Conservation (phyloP, 177 flowering plant species). For the Vitis hybrid region DNA sequence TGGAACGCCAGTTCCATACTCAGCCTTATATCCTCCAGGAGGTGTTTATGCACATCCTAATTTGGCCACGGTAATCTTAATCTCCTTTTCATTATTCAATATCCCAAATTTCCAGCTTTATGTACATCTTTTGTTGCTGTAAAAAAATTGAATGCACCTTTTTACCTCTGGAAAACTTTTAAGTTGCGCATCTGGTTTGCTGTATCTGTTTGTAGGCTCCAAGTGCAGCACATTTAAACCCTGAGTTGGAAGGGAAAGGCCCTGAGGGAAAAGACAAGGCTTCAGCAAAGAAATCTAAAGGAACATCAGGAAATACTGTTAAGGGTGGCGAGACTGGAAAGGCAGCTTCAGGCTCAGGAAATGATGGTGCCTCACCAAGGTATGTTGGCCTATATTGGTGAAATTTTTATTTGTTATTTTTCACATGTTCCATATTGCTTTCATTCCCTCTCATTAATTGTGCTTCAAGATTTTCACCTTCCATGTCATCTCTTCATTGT, state of each 20-base stretch:
- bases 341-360: constrained; percentile 79
- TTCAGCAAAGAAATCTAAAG: constrained; percentile 62
- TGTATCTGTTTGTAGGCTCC: constrained; percentile 39
- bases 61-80: constrained; percentile 55
- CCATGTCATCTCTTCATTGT: not conserved
- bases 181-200: not conserved
- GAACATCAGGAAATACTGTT: constrained; percentile 46
- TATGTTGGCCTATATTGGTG: constrained; percentile 8
- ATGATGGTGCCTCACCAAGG: constrained; percentile 89
- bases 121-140: not conserved
- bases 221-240: constrained; percentile 31
- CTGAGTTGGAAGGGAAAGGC: constrained; percentile 59
- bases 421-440: not conserved
- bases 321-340: constrained; percentile 71
- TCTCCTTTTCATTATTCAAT: not conserved
- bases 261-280: constrained; percentile 49
- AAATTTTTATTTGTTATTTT: not conserved
- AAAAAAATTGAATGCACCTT: not conserved
- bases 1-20: constrained; percentile 92
- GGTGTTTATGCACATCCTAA: constrained; percentile 79
- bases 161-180: not conserved
- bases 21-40: constrained; percentile 80
- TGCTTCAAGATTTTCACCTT: constrained; percentile 2
- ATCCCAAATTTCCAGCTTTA: not conserved
- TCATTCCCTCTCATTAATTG: not conserved